Evolutionary conservation across 148 eudicot species (phyloP).

Genomic region (Salicornia ramosissima): DNA sequence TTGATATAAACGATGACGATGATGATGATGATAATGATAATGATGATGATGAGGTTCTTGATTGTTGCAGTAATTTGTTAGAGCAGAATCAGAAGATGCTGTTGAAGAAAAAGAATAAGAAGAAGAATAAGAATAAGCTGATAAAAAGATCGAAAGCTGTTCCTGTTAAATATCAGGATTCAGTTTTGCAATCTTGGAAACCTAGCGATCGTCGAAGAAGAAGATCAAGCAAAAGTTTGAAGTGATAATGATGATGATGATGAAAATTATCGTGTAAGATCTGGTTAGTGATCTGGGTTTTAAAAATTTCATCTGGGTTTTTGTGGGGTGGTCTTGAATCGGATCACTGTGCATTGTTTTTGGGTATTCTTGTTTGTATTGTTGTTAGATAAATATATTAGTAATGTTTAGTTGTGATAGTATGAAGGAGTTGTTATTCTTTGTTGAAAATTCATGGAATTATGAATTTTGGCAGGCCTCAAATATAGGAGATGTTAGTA

Average conservation of each 20-base stretch:
- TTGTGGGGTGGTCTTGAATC: not conserved
- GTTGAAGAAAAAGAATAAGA: not conserved
- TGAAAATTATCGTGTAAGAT: not conserved
- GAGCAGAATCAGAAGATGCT: not conserved
- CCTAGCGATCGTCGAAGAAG: slow-evolving; percentile 9
- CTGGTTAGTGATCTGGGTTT: slow-evolving; percentile 16
- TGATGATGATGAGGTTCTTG: not conserved
- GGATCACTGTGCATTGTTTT: not conserved
- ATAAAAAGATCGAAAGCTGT: slow-evolving; percentile 14
- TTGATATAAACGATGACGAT: not conserved
- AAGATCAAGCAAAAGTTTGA: slow-evolving; percentile 15
- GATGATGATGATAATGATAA: not conserved
- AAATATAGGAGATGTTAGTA: not conserved
- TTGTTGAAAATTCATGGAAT: slow-evolving; percentile 1
- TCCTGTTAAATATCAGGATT: slow-evolving; percentile 15
- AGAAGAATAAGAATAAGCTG: not conserved
- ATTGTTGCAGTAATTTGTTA: not conserved
- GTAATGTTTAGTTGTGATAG: slow-evolving; percentile 5
- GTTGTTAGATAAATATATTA: not conserved
- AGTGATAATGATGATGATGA: not conserved
- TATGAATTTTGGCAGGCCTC: not conserved
- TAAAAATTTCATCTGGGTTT: slow-evolving; percentile 1
- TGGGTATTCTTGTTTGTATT: slow-evolving; percentile 11
- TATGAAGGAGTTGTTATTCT: not conserved
- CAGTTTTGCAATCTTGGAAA: slow-evolving; percentile 13